phyloP scores from a whole-genome alignment of 2,329 filamentous ascomycete genomes.

The Aspergillus sergii region DNA sequence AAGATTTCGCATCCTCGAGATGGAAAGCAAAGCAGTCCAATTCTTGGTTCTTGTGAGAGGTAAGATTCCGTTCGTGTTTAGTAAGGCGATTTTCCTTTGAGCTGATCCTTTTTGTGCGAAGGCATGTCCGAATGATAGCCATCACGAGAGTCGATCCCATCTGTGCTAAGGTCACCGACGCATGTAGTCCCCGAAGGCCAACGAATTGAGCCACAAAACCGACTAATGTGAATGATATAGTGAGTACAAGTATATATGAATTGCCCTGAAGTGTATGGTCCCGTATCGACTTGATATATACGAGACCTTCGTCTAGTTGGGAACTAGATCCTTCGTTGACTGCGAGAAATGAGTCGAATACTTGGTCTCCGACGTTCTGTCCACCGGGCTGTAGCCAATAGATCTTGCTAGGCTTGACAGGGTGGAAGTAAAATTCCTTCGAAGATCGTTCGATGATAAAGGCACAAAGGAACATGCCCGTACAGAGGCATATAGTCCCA shows the following conservation, averaged over 20 bases:
- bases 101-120: conserved; percentile 36
- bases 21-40: conserved; percentile 36
- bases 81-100: conserved; percentile 31
- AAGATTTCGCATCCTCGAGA: conserved; percentile 27
- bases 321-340: conserved; percentile 25
- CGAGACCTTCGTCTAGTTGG: conserved; percentile 16
- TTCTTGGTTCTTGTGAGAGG: conserved; percentile 32
- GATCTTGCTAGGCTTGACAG: conserved; percentile 31
- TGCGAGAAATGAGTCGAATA: conserved; percentile 40
- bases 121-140: conserved; percentile 37
- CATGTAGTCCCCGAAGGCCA: conserved; percentile 40
- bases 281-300: conserved; percentile 34
- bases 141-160: conserved; percentile 40
- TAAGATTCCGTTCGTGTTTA: conserved; percentile 22
- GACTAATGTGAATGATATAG: conserved; percentile 29
- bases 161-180: conserved; percentile 39
- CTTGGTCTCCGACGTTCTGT: conserved; percentile 42
- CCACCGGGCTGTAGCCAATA: conserved; percentile 45
- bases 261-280: conserved; percentile 15
- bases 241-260: conserved; percentile 22
- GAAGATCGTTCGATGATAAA: conserved; percentile 38
- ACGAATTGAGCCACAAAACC: conserved; percentile 45
- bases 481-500: conserved; percentile 35
- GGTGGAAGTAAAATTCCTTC: conserved; percentile 27
- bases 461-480: conserved; percentile 40